Percentiles rank a stretch among this genome's conserved stretches.
Evolutionary conservation across 78 protist genomes (phyloP).

Genomic region (Dictyostelium intermedium): DNA sequence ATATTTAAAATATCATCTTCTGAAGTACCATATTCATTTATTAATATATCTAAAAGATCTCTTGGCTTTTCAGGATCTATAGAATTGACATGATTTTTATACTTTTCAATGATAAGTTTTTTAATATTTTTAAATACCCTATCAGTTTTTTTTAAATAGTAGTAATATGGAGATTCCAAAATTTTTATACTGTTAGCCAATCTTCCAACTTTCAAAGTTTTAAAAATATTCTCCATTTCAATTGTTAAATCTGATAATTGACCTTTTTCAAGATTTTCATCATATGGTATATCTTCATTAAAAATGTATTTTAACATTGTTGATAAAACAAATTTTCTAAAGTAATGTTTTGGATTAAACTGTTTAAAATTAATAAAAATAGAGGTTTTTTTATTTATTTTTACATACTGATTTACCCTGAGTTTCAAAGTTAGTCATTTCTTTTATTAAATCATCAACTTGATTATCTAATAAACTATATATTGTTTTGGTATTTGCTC

Average conservation of each 20-base stretch:
- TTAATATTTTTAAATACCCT: neutral
- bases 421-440: neutral
- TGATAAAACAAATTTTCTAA: slow-evolving; percentile 10
- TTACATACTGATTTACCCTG: neutral
- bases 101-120: neutral
- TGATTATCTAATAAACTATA: slow-evolving; percentile 5
- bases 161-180: neutral
- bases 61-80: neutral
- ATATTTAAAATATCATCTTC: neutral
- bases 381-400: neutral
- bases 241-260: neutral
- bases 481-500: neutral
- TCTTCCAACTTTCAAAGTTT: neutral
- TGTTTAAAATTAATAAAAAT: neutral
- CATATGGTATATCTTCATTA: neutral
- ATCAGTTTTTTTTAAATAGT: neutral
- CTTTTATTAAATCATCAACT: neutral
- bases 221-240: neutral
- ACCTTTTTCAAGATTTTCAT: neutral
- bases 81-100: neutral
- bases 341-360: slow-evolving; percentile 3
- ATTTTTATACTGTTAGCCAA: neutral
- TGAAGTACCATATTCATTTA: neutral
- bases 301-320: slow-evolving; percentile 10
- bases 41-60: slow-evolving; percentile 12